phyloP scores from a whole-genome alignment of 306 rosid species.

The Aeschynomene evenia region DNA sequence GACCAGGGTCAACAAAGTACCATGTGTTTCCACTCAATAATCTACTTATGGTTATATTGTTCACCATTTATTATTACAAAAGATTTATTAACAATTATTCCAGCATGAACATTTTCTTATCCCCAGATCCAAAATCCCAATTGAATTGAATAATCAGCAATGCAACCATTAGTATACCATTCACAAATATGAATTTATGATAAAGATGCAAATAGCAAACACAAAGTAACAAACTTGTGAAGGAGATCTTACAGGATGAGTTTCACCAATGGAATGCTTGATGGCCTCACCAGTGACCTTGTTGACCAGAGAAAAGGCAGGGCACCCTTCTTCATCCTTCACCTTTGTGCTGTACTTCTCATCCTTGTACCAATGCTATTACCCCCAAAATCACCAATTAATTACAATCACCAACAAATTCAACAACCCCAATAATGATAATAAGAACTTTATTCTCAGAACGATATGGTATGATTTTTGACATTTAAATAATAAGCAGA shows the following conservation, averaged over 20 bases:
- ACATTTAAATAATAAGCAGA: too few species aligned
- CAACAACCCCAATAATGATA: background rate
- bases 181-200: background rate
- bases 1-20: background rate
- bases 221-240: background rate
- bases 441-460: too few species aligned
- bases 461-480: too few species aligned
- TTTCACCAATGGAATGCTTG: conserved; percentile 69
- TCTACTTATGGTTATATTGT: background rate
- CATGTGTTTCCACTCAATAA: background rate
- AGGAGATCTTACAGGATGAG: conserved; percentile 59
- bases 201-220: background rate
- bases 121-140: background rate
- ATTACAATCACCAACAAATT: background rate
- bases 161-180: background rate
- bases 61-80: background rate
- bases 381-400: background rate
- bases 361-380: conserved; percentile 85
- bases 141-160: background rate
- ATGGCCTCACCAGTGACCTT: conserved; percentile 74
- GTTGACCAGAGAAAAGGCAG: conserved; percentile 76
- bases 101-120: background rate
- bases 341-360: conserved; percentile 80
- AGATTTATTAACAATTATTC: too few species aligned
- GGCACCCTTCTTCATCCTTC: conserved; percentile 75